Conservation (phyloP, 2,329 filamentous ascomycete genomes). For the Podosphaera fusca region DNA sequence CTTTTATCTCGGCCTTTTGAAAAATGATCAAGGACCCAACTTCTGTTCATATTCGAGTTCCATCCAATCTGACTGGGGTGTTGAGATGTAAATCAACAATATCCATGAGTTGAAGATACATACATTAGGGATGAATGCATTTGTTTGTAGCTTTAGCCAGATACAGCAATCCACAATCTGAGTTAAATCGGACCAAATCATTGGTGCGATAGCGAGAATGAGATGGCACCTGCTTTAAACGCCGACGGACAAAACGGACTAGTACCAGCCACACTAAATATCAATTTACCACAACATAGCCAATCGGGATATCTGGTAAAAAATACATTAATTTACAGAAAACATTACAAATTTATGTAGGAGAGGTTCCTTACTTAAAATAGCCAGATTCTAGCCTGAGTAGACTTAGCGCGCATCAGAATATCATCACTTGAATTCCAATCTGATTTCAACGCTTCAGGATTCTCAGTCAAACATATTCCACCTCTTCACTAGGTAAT, state of each 20-base stretch:
- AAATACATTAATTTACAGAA: neutral
- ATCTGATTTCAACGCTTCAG: neutral
- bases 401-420: neutral
- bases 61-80: neutral
- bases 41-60: neutral
- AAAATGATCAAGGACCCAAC: too few species aligned
- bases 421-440: neutral
- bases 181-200: neutral
- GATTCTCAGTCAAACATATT: neutral
- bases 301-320: neutral
- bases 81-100: neutral
- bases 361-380: neutral
- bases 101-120: neutral
- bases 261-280: neutral
- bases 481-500: neutral
- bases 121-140: too few species aligned
- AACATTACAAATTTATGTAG: neutral
- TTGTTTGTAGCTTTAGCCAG: neutral
- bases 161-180: neutral
- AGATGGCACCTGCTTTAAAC: neutral
- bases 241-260: neutral
- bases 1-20: neutral
- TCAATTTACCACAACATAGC: neutral
- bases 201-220: too few species aligned
- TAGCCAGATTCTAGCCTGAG: neutral